Evolutionary conservation across 768 basidiomycete species (phyloP), one percentile per base, ranked within the genome.

Genomic region (Atractiella rhizophila): DNA sequence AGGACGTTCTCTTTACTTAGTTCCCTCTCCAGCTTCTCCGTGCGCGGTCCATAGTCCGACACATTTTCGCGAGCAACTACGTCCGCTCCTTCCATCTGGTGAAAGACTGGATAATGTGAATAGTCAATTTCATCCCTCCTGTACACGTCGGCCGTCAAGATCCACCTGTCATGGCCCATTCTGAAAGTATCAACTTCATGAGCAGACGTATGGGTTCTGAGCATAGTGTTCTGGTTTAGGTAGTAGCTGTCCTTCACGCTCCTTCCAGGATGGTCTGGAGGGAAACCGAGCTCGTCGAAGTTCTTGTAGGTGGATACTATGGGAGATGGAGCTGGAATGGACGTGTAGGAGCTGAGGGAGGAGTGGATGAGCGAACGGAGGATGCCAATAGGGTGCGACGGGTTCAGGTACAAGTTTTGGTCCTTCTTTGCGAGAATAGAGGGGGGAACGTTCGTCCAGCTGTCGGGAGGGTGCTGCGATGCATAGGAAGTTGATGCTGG

Each of bases 171-270:
- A 48, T 74, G 64, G 5, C 80, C 80, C 15, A 31, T 18, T 11
- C 49, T 37, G 58, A 91, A 96, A 6, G 73, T 73, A 45, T 91
- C 85, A 25, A 96, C 78, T 62, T 98, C 88, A 57, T 98, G 91
- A 4, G 91, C 82, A n/a, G 79, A 83, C 1, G 91, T 94, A 57
- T 98, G 91, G 0, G 91, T 96, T 30, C 91, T 75, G 28, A 98
- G 70, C 81, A 98, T 83, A 54, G 75, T 64, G 51, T 72, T 63
- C 52, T 66, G 68, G 63, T 96, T 96, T 55, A 91, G 65, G 60
- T 98, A 98, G 65, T 98, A 98, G 54, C 76, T 80, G 63, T 98
- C 91, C 31, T 79, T 80, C 33, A 71, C 64, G 19, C 76, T 67
- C 45, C 91, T 71, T 15, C 91, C 88, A 1, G 88, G 85, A 57